Conservation (phyloP, 768 basidiomycete genomes). For the Fistulinella prunicolor region DNA sequence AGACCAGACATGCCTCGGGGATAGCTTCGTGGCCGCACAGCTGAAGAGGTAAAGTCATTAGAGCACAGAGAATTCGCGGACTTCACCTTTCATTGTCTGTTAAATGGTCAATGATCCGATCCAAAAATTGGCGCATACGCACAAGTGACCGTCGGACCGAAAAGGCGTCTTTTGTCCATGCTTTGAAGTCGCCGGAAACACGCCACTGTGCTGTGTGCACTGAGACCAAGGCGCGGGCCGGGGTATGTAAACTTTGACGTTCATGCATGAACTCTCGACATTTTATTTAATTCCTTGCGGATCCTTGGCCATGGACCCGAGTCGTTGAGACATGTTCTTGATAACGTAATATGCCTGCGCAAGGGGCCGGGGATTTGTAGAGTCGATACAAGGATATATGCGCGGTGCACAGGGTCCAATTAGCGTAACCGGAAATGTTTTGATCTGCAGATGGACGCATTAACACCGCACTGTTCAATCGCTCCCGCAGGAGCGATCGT, state of each 20-base stretch:
- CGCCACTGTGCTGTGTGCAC: no score
- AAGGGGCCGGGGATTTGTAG: neutral
- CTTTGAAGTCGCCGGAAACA: constrained; percentile 2
- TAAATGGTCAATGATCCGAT: neutral
- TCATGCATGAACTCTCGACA: neutral
- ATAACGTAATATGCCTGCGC: constrained; percentile 18
- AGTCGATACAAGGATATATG: neutral
- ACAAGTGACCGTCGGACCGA: neutral
- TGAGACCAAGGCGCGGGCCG: neutral
- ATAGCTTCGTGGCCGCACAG: neutral
- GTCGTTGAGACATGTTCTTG: neutral
- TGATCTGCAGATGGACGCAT: constrained; percentile 15
- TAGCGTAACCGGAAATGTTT: constrained; percentile 1
- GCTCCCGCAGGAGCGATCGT: constrained; percentile 14
- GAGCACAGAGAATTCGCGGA: neutral
- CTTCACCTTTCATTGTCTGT: neutral
- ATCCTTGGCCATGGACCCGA: constrained; percentile 5
- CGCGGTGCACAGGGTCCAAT: neutral
- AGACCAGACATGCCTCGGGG: constrained; percentile 5
- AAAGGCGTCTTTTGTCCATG: neutral
- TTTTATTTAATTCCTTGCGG: constrained; percentile 1
- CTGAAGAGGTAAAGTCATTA: neutral
- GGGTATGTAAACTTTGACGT: neutral
- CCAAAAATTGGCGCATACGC: constrained; percentile 5
- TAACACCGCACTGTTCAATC: constrained; percentile 9